Evolutionary conservation across 2,329 filamentous ascomycete genomes (phyloP), one percentile per base, ranked within the genome.

Genomic region (Ophiosphaerella herpotricha): DNA sequence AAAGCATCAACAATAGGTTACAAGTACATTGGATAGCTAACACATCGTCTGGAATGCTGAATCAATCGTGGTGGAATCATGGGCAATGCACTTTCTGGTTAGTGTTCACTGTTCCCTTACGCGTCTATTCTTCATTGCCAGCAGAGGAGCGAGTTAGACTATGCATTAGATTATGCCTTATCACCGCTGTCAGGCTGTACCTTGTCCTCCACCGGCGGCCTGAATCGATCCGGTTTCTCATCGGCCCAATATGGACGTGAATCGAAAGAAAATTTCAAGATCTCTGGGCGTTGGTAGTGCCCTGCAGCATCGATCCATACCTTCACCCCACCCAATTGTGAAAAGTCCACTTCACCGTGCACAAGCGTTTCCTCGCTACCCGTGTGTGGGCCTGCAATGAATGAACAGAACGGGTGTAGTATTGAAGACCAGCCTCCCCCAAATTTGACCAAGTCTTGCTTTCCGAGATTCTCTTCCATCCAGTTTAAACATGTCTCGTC

Each of bases 401-500:
- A 74, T 1, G 60, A 52, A 46, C 71, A 74, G 47, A 74, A 73
- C 0, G 71, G 71, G 51, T 71, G 68, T 1, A 73, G 48, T 23
- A 74, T 56, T 1, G 71, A 55, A 2, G 64, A 66, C 70, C 71
- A 74, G 13, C 71, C 71, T 2, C 71, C 71, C 14, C 71, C 71
- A 16, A 52, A 50, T 47, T 71, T 73, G 16, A 73, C 59, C 3
- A 68, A 48, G 33, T 73, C 63, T 38, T 72, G 67, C 35, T 64
- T 51, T 26, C 70, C 70, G 1, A 74, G 60, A 31, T 73, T 73
- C 48, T 71, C 60, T 48, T 66, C 53, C 69, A 72, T 72, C 66
- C 75, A 79, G 12, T 68, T 55, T 12, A 78, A 58, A 34, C 76
- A 78, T 2, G 53, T 62, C 11, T 75, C 64, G 32, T 78, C 76